These are phyloP conservation scores for Citrus reticulata DNA, from an alignment of 345 rosid genomes.

Conservation along the genomic window DNA sequence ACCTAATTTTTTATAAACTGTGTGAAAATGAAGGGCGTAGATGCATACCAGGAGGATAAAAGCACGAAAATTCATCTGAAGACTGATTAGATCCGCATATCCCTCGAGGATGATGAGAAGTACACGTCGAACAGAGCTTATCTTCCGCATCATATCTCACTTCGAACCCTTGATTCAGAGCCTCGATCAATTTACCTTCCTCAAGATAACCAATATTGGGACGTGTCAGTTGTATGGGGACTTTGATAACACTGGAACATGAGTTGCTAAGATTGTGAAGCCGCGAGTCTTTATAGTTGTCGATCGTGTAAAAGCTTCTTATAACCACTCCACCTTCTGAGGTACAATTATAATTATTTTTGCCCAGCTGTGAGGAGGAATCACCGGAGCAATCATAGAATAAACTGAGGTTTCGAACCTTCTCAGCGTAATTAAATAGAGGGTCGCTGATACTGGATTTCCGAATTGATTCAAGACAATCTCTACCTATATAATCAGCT, in stretches of 20 bases:
- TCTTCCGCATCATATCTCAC: background rate
- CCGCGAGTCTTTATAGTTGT: accelerated
- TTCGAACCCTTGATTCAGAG: background rate
- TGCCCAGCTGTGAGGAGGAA: too few relatives aligned
- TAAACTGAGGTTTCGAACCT: constrained; percentile 15
- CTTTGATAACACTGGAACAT: background rate
- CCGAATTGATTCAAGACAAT: constrained; percentile 10
- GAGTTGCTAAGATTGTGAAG: background rate
- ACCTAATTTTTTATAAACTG: too few relatives aligned
- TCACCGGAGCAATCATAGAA: background rate
- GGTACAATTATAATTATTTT: background rate
- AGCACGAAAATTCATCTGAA: background rate
- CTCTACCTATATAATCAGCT: background rate
- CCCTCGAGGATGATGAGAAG: background rate
- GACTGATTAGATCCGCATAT: background rate
- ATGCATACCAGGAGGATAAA: background rate
- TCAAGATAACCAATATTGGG: accelerated
- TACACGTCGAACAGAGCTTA: accelerated
- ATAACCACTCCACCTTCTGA: accelerated
- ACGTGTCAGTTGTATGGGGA: background rate
- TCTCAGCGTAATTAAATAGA: background rate
- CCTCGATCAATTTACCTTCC: background rate
- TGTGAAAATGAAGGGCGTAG: background rate
- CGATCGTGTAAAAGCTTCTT: background rate
- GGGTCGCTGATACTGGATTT: background rate